Conservation (phyloP, 768 basidiomycete species). For the Symmetrospora coprosmae region DNA sequence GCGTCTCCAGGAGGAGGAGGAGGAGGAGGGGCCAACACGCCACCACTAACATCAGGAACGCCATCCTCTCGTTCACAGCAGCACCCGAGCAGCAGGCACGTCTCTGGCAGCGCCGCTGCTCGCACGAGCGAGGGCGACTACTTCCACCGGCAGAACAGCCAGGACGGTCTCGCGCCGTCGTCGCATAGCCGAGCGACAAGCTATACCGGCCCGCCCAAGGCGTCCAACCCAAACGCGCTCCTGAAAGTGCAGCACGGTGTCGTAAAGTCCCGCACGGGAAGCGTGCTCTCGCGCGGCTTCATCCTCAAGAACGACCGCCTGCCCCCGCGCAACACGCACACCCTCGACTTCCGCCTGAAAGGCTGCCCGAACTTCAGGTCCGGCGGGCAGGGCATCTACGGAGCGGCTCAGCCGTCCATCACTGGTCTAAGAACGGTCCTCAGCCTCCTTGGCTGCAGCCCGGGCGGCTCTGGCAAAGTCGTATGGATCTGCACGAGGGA, state of each 20-base stretch:
- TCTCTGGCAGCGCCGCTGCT: too few species aligned
- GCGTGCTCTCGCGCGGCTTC: conserved; percentile 71
- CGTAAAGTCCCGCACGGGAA: conserved; percentile 68
- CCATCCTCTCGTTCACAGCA: too few species aligned
- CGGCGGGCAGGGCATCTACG: conserved; percentile 69
- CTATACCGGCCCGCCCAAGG: background rate
- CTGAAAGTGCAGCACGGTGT: conserved; percentile 36
- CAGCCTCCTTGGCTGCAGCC: conserved; percentile 49
- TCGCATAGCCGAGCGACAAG: too few species aligned
- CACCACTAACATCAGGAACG: too few species aligned
- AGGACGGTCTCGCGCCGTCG: too few species aligned
- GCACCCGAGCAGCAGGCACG: too few species aligned
- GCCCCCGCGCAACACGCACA: background rate
- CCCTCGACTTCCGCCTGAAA: conserved; percentile 70
- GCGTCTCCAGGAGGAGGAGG: too few species aligned
- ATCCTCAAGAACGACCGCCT: conserved; percentile 54
- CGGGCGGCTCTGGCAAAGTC: conserved; percentile 32
- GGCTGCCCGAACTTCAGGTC: conserved; percentile 93
- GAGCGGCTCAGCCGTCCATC: conserved; percentile 85
- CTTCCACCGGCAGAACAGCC: too few species aligned
- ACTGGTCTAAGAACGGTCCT: conserved; percentile 82
- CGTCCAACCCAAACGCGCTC: background rate
- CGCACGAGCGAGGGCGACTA: too few species aligned
- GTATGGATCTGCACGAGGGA: conserved; percentile 96
- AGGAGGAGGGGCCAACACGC: too few species aligned